Percentiles rank a stretch among this genome's conserved stretches.
Conservation (phyloP, 2,329 filamentous ascomycete genomes). For the Lecanicillium sp. region DNA sequence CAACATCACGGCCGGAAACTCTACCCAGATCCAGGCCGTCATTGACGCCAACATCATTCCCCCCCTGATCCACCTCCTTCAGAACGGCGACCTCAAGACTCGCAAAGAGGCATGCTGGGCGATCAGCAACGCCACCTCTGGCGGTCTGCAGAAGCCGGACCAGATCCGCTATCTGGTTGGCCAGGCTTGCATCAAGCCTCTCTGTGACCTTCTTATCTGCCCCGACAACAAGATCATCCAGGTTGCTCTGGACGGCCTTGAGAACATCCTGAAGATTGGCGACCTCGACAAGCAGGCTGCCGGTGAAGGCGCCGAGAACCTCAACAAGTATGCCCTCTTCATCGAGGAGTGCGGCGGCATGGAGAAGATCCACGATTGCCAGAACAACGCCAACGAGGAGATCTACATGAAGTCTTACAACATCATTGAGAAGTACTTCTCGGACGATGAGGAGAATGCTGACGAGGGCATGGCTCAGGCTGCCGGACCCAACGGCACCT, state of each 20-base stretch:
- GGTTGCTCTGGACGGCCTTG: conserved; percentile 90
- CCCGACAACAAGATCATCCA: conserved; percentile 99
- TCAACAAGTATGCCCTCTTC: conserved; percentile 96
- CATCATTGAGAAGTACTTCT: conserved; percentile 99
- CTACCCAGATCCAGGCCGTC: conserved; percentile 92
- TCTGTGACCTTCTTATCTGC: conserved; percentile 90
- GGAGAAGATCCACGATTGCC: conserved; percentile 99
- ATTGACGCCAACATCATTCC: conserved; percentile 96
- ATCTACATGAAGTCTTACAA: conserved; percentile 99
- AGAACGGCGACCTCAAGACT: conserved; percentile 97
- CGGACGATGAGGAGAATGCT: conserved; percentile 91
- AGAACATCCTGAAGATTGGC: conserved; percentile 99
- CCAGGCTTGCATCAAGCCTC: conserved; percentile 92
- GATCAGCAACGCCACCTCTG: conserved; percentile 96
- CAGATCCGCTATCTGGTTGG: conserved; percentile 93
- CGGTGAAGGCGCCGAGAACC: conserved; percentile 64
- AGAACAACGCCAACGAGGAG: conserved; percentile 99
- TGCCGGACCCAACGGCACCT: conserved; percentile 63
- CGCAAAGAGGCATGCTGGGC: conserved; percentile 99
- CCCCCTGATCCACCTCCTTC: conserved; percentile 89
- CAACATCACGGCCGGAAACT: conserved; percentile 97
- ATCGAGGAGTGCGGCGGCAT: conserved; percentile 98
- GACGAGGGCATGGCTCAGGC: conserved; percentile 69
- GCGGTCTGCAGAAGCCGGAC: conserved; percentile 95
- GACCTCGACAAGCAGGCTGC: conserved; percentile 95